Evolutionary conservation across 352 stramenopile genomes (phyloP).

Genomic region (Albugo candida): DNA sequence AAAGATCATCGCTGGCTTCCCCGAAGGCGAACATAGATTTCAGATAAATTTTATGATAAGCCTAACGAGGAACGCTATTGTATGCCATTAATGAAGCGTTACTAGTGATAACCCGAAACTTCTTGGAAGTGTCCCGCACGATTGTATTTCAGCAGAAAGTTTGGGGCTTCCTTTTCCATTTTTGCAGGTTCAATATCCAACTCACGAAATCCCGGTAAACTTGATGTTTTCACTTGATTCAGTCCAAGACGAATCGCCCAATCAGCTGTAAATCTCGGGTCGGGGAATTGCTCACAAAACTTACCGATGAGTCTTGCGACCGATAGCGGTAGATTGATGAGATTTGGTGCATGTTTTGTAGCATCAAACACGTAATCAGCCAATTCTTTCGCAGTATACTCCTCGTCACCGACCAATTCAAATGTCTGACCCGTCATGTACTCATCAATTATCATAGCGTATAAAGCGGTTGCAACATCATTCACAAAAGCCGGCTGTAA

Average conservation of each 20-base stretch:
- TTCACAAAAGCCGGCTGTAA: constrained; percentile 86
- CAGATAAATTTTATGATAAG: not conserved
- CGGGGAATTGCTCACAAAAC: constrained; percentile 63
- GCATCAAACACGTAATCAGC: constrained; percentile 91
- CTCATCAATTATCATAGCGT: constrained; percentile 52
- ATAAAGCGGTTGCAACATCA: constrained; percentile 63
- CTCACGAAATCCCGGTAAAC: constrained; percentile 52
- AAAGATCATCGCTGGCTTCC: constrained; percentile 85
- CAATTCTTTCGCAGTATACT: constrained; percentile 95
- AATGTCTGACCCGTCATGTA: constrained; percentile 86
- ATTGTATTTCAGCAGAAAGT: constrained; percentile 91
- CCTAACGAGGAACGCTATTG: not conserved
- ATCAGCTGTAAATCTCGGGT: constrained; percentile 65
- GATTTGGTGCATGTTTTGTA: constrained; percentile 47
- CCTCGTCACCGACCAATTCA: constrained; percentile 89
- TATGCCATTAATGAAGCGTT: not conserved
- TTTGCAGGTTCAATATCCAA: constrained; percentile 77
- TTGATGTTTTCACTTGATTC: constrained; percentile 70
- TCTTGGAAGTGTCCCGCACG: constrained; percentile 88
- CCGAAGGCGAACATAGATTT: constrained; percentile 35
- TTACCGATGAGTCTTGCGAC: constrained; percentile 61
- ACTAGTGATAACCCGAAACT: constrained; percentile 75
- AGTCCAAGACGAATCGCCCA: constrained; percentile 55
- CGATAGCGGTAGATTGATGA: constrained; percentile 68
- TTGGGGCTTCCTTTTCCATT: constrained; percentile 89